Base-by-base conservation (phyloP, 2,329 filamentous ascomycete genomes). In the Sarocladium strictum region DNA sequence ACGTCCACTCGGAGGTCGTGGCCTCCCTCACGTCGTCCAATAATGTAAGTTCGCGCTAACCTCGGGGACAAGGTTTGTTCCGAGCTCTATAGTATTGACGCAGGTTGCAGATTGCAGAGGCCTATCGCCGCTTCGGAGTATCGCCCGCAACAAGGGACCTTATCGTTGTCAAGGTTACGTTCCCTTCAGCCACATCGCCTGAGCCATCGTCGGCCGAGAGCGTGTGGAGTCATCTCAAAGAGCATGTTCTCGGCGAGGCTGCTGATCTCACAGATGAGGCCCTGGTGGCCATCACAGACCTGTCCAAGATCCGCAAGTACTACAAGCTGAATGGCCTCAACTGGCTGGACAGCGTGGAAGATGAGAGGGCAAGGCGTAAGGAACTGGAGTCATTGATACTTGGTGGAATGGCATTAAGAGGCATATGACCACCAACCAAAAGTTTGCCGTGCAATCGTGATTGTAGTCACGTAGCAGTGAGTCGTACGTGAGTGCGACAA, bases 1-100 rank as follows among this genome's bases (percentile, higher is more conserved):
- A 96, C 62, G 83, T 96, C 3, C 92, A 96, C 68, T 92, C 89
- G 0, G 92, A 97, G 70, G 87, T 90, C 55, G 90, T 97, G 27
- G 87, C 87, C 61, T 85, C 84, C 3, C 75, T 97, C 43, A 92
- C 85, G 56, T 80, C 88, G 0, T 91, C 88, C 58, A 93, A 90
- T 67, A 96, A 96, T 68, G 89, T 90, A 68, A 59, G 58, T 27
- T 45, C 27, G 14, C 37, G 49, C 56, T 12, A 47, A n/a, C 11
- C 24, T 17, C 21, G 5, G n/a, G 10, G 3, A 21, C 23, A 23
- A 17, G 17, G 17, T n/a, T n/a, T n/a, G n/a, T n/a, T n/a, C n/a
- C n/a, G n/a, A n/a, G 38, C 17, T 41, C 35, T 41, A 4, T 38
- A 15, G 24, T 6, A 12, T 43, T 38, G 37, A 32, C 14, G 26